Percentiles rank a stretch among this genome's conserved stretches.
These are phyloP conservation scores for Cruciata laevipes DNA, from an alignment of 257 asterid species.

Conservation along the genomic window DNA sequence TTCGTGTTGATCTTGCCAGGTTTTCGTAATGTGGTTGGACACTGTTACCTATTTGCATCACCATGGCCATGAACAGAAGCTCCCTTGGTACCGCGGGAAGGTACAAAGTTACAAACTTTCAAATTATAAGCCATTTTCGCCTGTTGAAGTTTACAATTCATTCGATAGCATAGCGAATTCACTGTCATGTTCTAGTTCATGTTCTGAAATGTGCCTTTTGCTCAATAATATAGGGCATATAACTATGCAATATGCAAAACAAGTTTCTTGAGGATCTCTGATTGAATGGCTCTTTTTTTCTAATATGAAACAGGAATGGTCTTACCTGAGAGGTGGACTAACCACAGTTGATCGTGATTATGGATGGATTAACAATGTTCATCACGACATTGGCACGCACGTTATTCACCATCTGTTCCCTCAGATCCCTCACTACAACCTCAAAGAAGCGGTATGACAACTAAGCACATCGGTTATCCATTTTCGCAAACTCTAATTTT, in stretches of 20 bases:
- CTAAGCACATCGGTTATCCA: neutral
- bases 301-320: conserved; percentile 60
- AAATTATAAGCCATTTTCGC: neutral
- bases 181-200: no score
- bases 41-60: conserved; percentile 77
- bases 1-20: conserved; percentile 22
- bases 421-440: conserved; percentile 85
- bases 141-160: neutral
- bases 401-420: conserved; percentile 87
- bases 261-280: neutral
- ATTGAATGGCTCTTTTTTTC: neutral
- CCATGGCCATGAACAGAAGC: conserved; percentile 69
- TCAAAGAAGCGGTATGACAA: conserved; percentile 60
- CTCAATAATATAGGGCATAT: neutral
- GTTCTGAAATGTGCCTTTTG: neutral
- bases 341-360: conserved; percentile 86
- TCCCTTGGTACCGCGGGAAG: conserved; percentile 94
- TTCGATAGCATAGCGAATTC: neutral
- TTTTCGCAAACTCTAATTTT: neutral
- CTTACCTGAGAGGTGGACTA: conserved; percentile 79
- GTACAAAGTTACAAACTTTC: conserved; percentile 18
- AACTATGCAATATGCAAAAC: neutral
- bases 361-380: conserved; percentile 67
- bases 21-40: conserved; percentile 80
- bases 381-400: conserved; percentile 89